Evolutionary conservation across 2,329 filamentous ascomycete species (phyloP), one percentile per base, ranked within the genome.

Genomic region (Ophiostoma pallidulum): DNA sequence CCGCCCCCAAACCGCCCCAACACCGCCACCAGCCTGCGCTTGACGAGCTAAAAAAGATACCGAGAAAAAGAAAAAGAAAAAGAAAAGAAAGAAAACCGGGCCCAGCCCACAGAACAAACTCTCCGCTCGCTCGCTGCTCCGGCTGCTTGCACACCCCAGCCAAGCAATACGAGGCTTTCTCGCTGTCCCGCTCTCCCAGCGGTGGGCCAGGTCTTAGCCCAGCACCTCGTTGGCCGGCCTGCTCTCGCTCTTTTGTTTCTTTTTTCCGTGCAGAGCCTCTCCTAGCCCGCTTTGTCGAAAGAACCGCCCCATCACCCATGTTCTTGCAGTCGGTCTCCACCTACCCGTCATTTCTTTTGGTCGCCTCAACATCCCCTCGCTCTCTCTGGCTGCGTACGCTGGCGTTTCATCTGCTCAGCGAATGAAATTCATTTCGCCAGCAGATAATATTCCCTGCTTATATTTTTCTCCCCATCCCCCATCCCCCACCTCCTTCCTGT

Each of bases 391-490:
- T 33, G 38, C 46, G 33, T 49, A 49, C 47, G 41, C 36, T 28
- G 5, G 24, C 10, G 24, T 28, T 28, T 28, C 24, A 28, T 28
- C 5, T 28, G n/a, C 24, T 28, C 24, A 28, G 24, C 24, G 24
- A 28, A 28, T 28, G 24, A 28, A 6, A 20, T 38, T 38, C 14
- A n/a, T 18, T 44, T 16, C 10, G 32, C 47, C 41, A 14, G 6
- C 18, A 33, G 24, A 14, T 24, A 41, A 24, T 48, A 39, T 43
- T 48, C 46, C 28, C 41, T 47, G 37, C n/a, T 16, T 41, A 20
- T 22, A 38, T 47, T 47, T 35, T 37, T 40, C 38, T 22, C 39
- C 36, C 37, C 43, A 42, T 48, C 49, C 45, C 39, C 47, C 45
- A 49, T 42, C 8, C 18, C 35, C 24, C 24, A 28, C 47, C 44